Base-by-base conservation (phyloP, 768 basidiomycete genomes). In the Calocera viscosa region DNA sequence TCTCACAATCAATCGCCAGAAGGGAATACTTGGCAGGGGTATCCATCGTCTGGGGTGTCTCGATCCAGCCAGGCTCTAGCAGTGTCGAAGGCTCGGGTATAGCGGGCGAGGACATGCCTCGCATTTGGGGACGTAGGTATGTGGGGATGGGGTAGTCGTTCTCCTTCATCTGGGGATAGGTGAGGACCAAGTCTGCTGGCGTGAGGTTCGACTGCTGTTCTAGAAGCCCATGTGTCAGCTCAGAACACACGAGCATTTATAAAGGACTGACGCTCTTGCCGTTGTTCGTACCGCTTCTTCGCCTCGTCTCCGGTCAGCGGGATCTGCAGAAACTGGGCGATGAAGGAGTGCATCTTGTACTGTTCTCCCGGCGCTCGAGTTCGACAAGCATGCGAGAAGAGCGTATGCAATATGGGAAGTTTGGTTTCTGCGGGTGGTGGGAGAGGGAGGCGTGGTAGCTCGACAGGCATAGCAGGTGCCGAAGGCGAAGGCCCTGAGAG, bases 1-100 rank as follows among this genome's bases (percentile, higher is more conserved):
- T 97, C 75, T 97, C 95, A 75, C 95, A 98, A 80, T 99, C 95
- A 60, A 99, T 83, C 0, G 91, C 91, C 66, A 90, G 86, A 28
- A 95, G 82, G 67, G 78, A 74, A n/a, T 71, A 72, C 33, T 72
- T 76, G 22, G 76, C 72, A 47, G 64, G 73, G 64, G 75, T 72
- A 40, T 76, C 71, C 1, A 70, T 65, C 0, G 78, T 75, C 67
- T 84, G 76, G 1, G 91, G 88, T 0, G 89, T 92, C 77, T 97
- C 91, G 5, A 90, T 76, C 92, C 92, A 96, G 1, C 86, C 92
- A 1, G 72, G 83, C 30, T 2, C 34, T 34, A 34, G 68, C 65
- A 17, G 74, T 66, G 53, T 72, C 68, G 16, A 69, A 68, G 33
- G 65, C 70, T 64, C 64, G 63, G 69, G 67, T 32, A 35, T 53